Base-by-base conservation (phyloP, 192 early-diverging fungal species). In the Coemansia sp. region DNA sequence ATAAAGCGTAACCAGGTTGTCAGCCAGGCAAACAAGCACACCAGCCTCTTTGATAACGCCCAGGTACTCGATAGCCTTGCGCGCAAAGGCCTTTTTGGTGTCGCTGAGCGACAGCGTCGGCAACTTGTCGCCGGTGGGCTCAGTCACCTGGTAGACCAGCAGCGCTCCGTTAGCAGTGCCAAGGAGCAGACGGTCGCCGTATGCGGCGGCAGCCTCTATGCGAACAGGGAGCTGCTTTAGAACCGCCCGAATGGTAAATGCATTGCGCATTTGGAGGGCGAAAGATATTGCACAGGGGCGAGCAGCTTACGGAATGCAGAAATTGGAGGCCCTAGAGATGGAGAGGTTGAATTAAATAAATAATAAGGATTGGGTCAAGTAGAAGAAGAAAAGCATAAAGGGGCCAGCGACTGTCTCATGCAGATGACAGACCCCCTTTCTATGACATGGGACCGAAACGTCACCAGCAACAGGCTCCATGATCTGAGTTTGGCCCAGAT, bases 31-130 rank as follows among this genome's bases (percentile, higher is more conserved):
- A 6, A 92, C 87, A 29, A 92, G 70, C 4, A 89, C 79, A 37
- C 82, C 85, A 11, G 89, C 87, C 55, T 89, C 88, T 31, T 90
- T 90, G 57, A 92, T 86, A 6, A 90, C 81, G 56, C 86, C 88
- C 37, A 92, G 68, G 29, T 91, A 88, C 60, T 90, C 89, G 41
- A 92, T 84, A 9, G 87, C 72, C 50, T 74, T 84, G 59, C 84
- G 84, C 14, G 87, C 84, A 72, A 92, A 92, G 9, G 72, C 80
- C 71, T 89, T 89, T 22, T 82, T 74, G 3, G 88, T 88, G 40
- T 90, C 84, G 10, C 83, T 65, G 11, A 91, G 76, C 7, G 82
- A 85, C 9, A 91, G 84, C 17, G 62, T 54, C 6, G 60, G 44
- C 6, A 47, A 38, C 27, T 47, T 47, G 40, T 65, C 68, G 14